Evolutionary conservation across 495 filamentous ascomycete genomes (phyloP).

Genomic region (Monascus purpureus): DNA sequence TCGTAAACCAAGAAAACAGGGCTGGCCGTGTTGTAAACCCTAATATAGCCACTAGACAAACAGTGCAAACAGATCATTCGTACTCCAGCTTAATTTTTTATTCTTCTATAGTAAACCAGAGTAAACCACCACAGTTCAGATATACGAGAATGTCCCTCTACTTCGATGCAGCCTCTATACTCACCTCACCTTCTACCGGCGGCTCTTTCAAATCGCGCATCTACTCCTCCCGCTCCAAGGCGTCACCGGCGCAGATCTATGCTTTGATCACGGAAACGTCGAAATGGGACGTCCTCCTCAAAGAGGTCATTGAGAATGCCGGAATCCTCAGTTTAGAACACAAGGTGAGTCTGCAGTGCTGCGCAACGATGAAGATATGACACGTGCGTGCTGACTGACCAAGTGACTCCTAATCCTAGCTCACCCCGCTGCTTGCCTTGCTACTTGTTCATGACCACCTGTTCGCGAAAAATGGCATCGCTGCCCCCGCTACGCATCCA

Average conservation of each 20-base stretch:
- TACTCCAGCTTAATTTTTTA: no score
- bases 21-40: no score
- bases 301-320: conserved; percentile 70
- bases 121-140: no score
- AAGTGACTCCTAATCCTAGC: conserved; percentile 35
- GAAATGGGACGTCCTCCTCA: conserved; percentile 79
- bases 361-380: background rate
- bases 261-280: conserved; percentile 71
- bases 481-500: conserved; percentile 61
- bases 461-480: conserved; percentile 64
- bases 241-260: conserved; percentile 67
- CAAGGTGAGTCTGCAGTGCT: conserved; percentile 45
- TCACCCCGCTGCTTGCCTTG: conserved; percentile 66
- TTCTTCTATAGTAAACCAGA: no score
- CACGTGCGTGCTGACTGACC: conserved; percentile 34
- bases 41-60: no score
- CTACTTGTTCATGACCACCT: conserved; percentile 80
- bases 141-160: conserved; percentile 99
- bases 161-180: conserved; percentile 67
- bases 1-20: no score
- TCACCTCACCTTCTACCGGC: conserved; percentile 45
- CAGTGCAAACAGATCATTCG: no score
- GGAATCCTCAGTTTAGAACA: conserved; percentile 58
- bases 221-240: conserved; percentile 54
- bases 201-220: conserved; percentile 75